Percentiles rank a stretch among this genome's conserved stretches.
These are phyloP conservation scores for Isabelozyma gotoi DNA, from an alignment of 805 yeast species.

Conservation along the genomic window DNA sequence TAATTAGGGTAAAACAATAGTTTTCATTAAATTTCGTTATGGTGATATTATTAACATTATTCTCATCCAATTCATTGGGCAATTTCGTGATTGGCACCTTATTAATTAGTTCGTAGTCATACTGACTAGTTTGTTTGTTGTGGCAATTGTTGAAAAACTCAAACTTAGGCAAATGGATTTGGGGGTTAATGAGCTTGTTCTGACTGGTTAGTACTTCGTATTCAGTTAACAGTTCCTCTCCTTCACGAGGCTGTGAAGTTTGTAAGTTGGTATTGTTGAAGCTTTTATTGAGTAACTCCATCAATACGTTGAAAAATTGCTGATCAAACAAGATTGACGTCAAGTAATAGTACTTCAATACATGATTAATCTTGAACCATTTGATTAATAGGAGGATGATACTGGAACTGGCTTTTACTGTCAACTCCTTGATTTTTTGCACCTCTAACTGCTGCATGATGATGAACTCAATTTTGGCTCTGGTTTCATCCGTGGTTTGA, in stretches of 20 bases:
- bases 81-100: conserved; percentile 25
- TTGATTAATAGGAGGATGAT: conserved; percentile 52
- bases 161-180: conserved; percentile 26
- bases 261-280: conserved; percentile 37
- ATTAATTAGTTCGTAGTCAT: conserved; percentile 29
- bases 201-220: conserved; percentile 35
- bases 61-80: conserved; percentile 22
- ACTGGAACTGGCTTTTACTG: conserved; percentile 58
- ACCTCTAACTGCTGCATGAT: conserved; percentile 51
- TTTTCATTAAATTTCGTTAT: conserved; percentile 34
- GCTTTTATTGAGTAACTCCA: conserved; percentile 33
- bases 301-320: conserved; percentile 42
- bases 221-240: conserved; percentile 14
- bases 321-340: conserved; percentile 73
- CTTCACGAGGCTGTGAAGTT: conserved; percentile 9
- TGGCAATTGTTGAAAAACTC: conserved; percentile 39
- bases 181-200: conserved; percentile 41
- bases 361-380: conserved; percentile 81
- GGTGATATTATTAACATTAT: conserved; percentile 24
- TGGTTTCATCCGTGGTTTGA: conserved; percentile 10
- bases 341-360: conserved; percentile 76
- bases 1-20: conserved; percentile 48
- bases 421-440: conserved; percentile 58
- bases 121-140: conserved; percentile 8
- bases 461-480: conserved; percentile 18